Percentiles rank a stretch among this genome's conserved stretches.
These are phyloP conservation scores for Hordeum pubiflorum DNA, from an alignment of 202 grass and related monocot species.

Conservation along the genomic window DNA sequence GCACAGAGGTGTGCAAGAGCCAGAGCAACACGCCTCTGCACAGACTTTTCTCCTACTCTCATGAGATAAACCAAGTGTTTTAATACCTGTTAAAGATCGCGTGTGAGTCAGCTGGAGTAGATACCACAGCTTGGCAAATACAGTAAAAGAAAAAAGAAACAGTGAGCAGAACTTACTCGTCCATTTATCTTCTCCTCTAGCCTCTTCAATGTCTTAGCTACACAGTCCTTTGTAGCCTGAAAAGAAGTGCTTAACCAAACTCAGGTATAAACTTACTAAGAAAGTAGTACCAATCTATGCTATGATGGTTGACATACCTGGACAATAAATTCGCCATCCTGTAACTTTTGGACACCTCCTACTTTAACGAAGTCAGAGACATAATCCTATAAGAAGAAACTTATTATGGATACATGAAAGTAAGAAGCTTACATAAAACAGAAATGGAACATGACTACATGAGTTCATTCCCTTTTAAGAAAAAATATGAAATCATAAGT, in stretches of 20 bases:
- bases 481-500: neutral
- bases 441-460: constrained; percentile 9
- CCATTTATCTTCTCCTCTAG: constrained; percentile 97
- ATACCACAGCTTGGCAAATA: constrained; percentile 10
- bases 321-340: constrained; percentile 98
- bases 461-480: constrained; percentile 1
- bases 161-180: constrained; percentile 52
- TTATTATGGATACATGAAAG: neutral
- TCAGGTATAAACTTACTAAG: neutral
- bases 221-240: constrained; percentile 98
- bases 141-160: constrained; percentile 21
- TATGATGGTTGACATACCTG: constrained; percentile 42
- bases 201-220: constrained; percentile 96
- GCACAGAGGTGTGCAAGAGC: constrained; percentile 94
- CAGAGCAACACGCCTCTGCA: constrained; percentile 87
- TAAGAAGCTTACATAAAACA: constrained; percentile 11
- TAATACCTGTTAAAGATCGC: constrained; percentile 58
- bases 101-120: constrained; percentile 26
- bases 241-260: constrained; percentile 23
- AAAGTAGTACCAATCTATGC: neutral
- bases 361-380: constrained; percentile 95
- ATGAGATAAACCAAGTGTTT: constrained; percentile 95
- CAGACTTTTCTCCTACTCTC: constrained; percentile 78
- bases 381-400: constrained; percentile 66
- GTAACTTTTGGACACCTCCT: constrained; percentile 91